Evolutionary conservation across 768 basidiomycete species (phyloP), one percentile per base, ranked within the genome.

Genomic region (Paxillus ammoniavirescens): DNA sequence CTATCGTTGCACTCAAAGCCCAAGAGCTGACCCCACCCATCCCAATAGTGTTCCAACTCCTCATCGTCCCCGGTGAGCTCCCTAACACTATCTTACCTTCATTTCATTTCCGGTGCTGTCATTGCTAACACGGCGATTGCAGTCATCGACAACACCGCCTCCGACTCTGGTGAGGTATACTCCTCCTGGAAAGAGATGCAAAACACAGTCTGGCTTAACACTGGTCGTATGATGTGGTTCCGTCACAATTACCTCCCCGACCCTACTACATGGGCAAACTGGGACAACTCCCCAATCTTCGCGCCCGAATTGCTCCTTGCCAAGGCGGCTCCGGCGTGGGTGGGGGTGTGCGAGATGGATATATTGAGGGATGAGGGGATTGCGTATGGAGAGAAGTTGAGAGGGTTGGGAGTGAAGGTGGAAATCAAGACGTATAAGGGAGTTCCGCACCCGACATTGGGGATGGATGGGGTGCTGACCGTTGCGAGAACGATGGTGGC

Each of bases 181-280:
- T 65, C 67, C 26, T 78, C 77, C 23, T 89, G 87, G 86, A 68
- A 66, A 8, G 76, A 80, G 55, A 85, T 85, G 61, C 70, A 73
- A 26, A 63, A 82, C 47, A 78, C 86, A 1, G 78, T 82, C 1
- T 82, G 84, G 76, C 77, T 91, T 33, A 67, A 71, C 3, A 83
- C 80, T 1, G 79, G 61, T 2, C 81, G 82, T 38, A 89, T 89
- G 86, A 57, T 81, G 42, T 91, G 88, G 88, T 89, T 85, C 78
- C 73, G 79, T 21, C 65, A 73, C 47, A 81, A 82, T 57, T 90
- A 90, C 66, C 76, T 87, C 17, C 86, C 88, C 0, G 80, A 85
- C 59, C 61, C 75, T 53, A 73, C 69, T 36, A 84, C 87, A 48
- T 75, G 81, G 72, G 71, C 72, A 0, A 81, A 83, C 46, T 88